Evolutionary conservation across 2,329 filamentous ascomycete genomes (phyloP), one percentile per base, ranked within the genome.

Genomic region (Clarireedia homoeocarpa): DNA sequence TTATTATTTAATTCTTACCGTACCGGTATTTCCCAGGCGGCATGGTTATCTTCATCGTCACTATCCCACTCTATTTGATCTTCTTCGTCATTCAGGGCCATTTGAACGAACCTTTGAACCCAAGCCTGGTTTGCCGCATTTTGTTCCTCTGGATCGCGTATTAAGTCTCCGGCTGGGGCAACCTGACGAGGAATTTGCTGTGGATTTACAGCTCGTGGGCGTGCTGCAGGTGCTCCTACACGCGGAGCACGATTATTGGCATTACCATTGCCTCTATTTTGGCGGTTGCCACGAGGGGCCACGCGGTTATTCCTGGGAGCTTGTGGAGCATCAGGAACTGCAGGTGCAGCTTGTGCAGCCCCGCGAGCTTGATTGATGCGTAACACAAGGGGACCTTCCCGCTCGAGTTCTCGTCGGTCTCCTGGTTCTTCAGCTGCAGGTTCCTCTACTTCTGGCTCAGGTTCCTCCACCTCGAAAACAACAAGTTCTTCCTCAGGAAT

Each of bases 31-130:
- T 75, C 69, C 77, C 77, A 62, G 61, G 70, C 58, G 66, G 72
- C 42, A 68, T 72, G 61, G 66, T 77, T 68, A 67, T 78, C 58
- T 70, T 79, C 55, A 71, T 79, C 57, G 74, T 75, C 47, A 58
- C 62, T 73, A 67, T 66, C 73, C 69, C 48, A 62, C 12, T 66
- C 64, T 5, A 70, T 38, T 38, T 63, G 58, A 61, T 70, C 68
- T 39, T 69, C 68, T 57, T 69, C 65, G 34, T 70, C 68, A 51
- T 67, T 66, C 48, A 69, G 50, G 1, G 68, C 68, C 66, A 70
- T 66, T 53, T 66, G 65, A 5, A 70, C 67, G 57, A 70, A 70
- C 59, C 62, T 64, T 49, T 67, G 66, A 1, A 70, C 62, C 68
- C 68, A 70, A 20, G 63, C 63, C 51, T 64, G 63, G 45, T 67